Conservation (phyloP, 345 rosid species). For the Eutrema yunnanense region DNA sequence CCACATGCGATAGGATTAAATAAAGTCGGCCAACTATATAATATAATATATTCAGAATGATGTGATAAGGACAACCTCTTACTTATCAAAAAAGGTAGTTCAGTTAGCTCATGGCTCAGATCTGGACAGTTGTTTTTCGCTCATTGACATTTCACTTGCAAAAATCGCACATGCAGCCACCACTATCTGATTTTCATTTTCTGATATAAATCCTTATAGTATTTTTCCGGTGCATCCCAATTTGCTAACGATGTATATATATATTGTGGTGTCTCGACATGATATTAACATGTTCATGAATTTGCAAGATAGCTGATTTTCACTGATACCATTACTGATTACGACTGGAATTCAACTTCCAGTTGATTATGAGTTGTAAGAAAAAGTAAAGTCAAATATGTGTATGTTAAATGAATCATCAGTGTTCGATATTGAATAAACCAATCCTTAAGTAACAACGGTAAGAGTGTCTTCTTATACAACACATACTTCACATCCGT, state of each 20-base stretch:
- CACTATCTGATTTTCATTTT: background rate
- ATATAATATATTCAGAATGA: background rate
- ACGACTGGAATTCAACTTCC: too few species aligned
- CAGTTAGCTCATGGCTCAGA: constrained; percentile 5
- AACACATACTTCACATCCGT: background rate
- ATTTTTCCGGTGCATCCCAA: too few species aligned
- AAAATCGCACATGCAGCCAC: background rate
- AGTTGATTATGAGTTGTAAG: too few species aligned
- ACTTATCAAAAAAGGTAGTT: constrained; percentile 17
- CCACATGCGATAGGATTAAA: constrained; percentile 8
- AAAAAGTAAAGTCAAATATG: too few species aligned
- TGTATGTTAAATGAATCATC: too few species aligned
- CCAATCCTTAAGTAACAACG: too few species aligned
- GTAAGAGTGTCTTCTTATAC: background rate
- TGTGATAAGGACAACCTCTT: constrained; percentile 24
- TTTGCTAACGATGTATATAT: too few species aligned
- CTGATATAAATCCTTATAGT: background rate
- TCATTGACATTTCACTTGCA: background rate
- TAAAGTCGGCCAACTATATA: background rate
- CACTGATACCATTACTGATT: too few species aligned
- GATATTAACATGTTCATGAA: too few species aligned
- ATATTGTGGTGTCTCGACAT: too few species aligned
- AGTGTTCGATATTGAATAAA: too few species aligned
- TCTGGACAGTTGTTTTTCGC: constrained; percentile 2
- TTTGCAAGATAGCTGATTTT: too few species aligned